These are phyloP conservation scores for Aspergillus saccharolyticus DNA, from an alignment of 495 filamentous ascomycete genomes.

Conservation along the genomic window DNA sequence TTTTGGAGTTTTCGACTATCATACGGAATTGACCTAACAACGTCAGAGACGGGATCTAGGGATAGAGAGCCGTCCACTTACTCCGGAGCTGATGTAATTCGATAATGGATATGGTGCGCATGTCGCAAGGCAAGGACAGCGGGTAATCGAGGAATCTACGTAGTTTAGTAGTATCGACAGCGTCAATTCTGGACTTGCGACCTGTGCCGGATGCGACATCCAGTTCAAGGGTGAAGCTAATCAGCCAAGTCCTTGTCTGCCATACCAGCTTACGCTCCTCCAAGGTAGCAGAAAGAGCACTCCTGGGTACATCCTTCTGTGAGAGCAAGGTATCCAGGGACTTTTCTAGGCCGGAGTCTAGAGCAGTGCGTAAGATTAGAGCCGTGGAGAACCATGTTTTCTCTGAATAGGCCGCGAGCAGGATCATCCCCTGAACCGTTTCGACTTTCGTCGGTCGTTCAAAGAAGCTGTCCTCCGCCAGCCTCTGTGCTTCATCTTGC, in stretches of 20 bases:
- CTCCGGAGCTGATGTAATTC: conserved; percentile 41
- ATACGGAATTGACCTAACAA: conserved; percentile 27
- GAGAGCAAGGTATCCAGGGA: conserved; percentile 35
- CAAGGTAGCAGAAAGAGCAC: conserved; percentile 37
- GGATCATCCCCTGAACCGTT: conserved; percentile 42
- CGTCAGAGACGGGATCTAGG: not conserved
- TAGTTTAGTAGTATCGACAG: conserved; percentile 37
- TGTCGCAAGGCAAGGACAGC: conserved; percentile 38
- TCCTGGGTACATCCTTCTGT: conserved; percentile 33
- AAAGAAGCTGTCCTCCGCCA: conserved; percentile 43
- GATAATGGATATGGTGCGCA: conserved; percentile 40
- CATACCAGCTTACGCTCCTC: conserved; percentile 39
- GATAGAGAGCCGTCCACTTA: not conserved
- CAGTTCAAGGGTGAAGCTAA: conserved; percentile 39
- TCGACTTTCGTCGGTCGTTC: conserved; percentile 41
- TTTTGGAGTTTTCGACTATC: conserved; percentile 29
- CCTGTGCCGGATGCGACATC: conserved; percentile 42
- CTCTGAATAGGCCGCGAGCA: conserved; percentile 41
- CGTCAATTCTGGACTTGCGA: conserved; percentile 38
- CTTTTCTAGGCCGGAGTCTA: conserved; percentile 41
- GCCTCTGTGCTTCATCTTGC: conserved; percentile 39
- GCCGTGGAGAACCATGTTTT: conserved; percentile 45
- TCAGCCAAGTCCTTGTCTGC: conserved; percentile 40
- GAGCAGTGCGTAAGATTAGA: conserved; percentile 37
- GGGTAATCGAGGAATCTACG: conserved; percentile 39